phyloP scores from a whole-genome alignment of 352 stramenopile species.

The Pythium vanterpoolii region DNA sequence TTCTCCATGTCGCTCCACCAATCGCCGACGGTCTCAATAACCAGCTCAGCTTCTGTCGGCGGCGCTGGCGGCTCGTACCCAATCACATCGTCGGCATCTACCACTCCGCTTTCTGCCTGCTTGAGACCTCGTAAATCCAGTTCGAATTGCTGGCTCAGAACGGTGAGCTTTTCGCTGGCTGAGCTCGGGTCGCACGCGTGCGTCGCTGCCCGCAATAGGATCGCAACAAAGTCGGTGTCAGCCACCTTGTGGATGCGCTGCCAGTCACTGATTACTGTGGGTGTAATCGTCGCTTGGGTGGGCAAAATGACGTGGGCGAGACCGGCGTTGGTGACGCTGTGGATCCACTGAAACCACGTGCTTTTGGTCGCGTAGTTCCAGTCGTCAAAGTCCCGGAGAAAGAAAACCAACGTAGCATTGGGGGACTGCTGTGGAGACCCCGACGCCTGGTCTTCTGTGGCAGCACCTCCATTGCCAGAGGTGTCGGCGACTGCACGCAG shows the following conservation, averaged over 20 bases:
- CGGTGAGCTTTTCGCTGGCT: constrained; percentile 46
- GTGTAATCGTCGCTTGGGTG: constrained; percentile 42
- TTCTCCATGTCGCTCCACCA: constrained; percentile 66
- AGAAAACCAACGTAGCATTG: constrained; percentile 39
- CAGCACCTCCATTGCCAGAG: neutral
- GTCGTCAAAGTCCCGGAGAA: constrained; percentile 50
- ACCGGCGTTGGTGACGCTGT: constrained; percentile 36
- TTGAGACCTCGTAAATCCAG: constrained; percentile 15
- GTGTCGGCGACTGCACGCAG: neutral
- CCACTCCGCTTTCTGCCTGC: neutral
- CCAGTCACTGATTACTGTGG: constrained; percentile 35
- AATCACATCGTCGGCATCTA: constrained; percentile 7
- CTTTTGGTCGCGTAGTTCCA: constrained; percentile 32
- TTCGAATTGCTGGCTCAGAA: constrained; percentile 8
- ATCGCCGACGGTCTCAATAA: constrained; percentile 47
- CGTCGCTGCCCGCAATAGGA: constrained; percentile 61
- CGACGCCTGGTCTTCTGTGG: neutral
- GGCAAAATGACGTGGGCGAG: constrained; percentile 61
- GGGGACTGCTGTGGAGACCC: neutral
- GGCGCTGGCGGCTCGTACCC: neutral
- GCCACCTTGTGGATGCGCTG: constrained; percentile 31
- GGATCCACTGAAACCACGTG: constrained; percentile 47
- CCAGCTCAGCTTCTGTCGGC: constrained; percentile 28
- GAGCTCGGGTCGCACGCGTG: constrained; percentile 35
- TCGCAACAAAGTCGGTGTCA: constrained; percentile 46